Evolutionary conservation across 2,329 filamentous ascomycete genomes (phyloP).

Genomic region (Coniochaeta sp.): DNA sequence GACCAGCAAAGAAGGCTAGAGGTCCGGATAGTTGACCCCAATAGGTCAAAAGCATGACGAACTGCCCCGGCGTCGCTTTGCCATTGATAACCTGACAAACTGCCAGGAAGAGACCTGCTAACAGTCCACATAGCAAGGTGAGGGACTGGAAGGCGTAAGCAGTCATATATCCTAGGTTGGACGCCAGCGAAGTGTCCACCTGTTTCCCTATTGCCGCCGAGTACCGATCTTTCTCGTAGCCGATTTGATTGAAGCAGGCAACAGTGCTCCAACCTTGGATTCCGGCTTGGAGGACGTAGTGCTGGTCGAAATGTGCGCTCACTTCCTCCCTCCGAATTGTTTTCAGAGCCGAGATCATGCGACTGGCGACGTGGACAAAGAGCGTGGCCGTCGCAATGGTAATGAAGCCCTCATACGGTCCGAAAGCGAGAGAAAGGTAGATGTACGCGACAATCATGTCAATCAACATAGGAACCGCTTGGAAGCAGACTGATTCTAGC

Average conservation of each 20-base stretch:
- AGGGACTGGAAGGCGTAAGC: conserved; percentile 51
- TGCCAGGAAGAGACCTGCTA: conserved; percentile 53
- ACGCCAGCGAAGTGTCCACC: conserved; percentile 26
- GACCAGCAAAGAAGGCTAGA: conserved; percentile 59
- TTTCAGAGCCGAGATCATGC: conserved; percentile 43
- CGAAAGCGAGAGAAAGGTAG: conserved; percentile 52
- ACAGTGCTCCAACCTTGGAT: conserved; percentile 54
- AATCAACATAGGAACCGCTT: conserved; percentile 51
- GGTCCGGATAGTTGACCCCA: conserved; percentile 67
- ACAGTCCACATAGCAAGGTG: conserved; percentile 61
- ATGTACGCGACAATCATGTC: conserved; percentile 52
- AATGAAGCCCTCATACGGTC: conserved; percentile 56
- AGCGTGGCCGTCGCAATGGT: conserved; percentile 50
- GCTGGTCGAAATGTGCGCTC: conserved; percentile 46
- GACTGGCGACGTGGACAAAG: conserved; percentile 46
- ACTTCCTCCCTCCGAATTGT: conserved; percentile 41
- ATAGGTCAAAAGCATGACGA: conserved; percentile 65
- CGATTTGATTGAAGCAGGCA: conserved; percentile 51
- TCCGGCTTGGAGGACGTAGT: conserved; percentile 46
- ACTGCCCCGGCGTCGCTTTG: conserved; percentile 55
- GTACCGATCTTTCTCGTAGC: conserved; percentile 48
- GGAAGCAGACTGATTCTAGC: conserved; percentile 51
- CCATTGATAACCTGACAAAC: conserved; percentile 61
- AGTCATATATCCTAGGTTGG: conserved; percentile 38
- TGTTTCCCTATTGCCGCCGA: conserved; percentile 38